Conservation (phyloP, 2,329 filamentous ascomycete species). For the Aureobasidium sp. region DNA sequence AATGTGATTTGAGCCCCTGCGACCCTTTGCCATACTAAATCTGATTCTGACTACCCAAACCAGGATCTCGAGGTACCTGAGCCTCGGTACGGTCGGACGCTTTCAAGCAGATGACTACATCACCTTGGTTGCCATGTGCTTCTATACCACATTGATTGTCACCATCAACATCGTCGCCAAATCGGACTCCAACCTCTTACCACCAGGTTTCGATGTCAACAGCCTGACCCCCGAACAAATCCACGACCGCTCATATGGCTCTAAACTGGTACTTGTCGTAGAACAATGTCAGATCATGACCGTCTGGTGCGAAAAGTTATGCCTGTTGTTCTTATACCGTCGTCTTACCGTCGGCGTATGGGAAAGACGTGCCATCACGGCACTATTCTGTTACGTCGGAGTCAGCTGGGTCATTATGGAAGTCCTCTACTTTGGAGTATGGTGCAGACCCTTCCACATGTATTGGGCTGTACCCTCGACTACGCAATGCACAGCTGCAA, state of each 20-base stretch:
- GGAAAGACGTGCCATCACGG: conserved; percentile 31
- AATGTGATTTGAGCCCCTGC: conserved; percentile 30
- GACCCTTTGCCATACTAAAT: conserved; percentile 1
- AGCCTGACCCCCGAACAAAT: conserved; percentile 27
- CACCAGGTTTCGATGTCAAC: conserved; percentile 39
- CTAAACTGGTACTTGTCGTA: conserved; percentile 34
- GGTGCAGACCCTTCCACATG: conserved; percentile 33
- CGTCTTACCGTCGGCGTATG: conserved; percentile 30
- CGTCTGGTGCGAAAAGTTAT: conserved; percentile 34
- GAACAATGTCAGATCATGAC: conserved; percentile 33
- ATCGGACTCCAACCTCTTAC: conserved; percentile 38
- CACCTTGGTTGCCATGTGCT: conserved; percentile 46
- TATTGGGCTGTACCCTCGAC: conserved; percentile 31
- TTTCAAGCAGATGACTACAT: conserved; percentile 53
- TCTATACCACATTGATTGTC: conserved; percentile 45
- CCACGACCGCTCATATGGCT: conserved; percentile 27
- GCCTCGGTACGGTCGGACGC: conserved; percentile 40
- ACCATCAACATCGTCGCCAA: conserved; percentile 39
- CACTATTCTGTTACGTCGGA: conserved; percentile 30
- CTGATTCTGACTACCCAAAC: conserved; percentile 7
- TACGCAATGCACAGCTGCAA: conserved; percentile 36
- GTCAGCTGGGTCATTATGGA: conserved; percentile 34
- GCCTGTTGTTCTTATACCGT: conserved; percentile 33
- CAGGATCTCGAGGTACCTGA: conserved; percentile 39
- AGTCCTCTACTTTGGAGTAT: conserved; percentile 34